Percentiles rank a stretch among this genome's conserved stretches.
Evolutionary conservation across 129 eudicot species (phyloP).

Genomic region (Centrapalus pauciflorus): DNA sequence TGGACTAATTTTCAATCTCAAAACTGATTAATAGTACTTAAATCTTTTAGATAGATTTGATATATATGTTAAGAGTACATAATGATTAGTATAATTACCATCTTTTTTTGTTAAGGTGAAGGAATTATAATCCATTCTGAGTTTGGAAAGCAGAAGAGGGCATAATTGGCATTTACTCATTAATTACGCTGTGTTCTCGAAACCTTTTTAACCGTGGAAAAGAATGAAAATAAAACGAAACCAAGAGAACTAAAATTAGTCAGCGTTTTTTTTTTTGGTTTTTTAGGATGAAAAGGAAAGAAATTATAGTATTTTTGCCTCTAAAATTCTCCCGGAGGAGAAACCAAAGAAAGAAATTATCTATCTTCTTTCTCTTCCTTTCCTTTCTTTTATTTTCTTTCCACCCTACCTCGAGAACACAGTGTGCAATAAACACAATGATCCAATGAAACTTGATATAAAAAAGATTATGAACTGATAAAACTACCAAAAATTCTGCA

Average conservation of each 20-base stretch:
- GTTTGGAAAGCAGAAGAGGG: neutral
- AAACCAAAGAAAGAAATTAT: too few relatives aligned
- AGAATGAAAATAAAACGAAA: too few relatives aligned
- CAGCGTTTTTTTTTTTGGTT: too few relatives aligned
- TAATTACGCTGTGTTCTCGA: too few relatives aligned
- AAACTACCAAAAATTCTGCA: neutral
- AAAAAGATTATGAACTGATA: neutral
- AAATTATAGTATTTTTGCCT: too few relatives aligned
- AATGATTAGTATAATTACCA: neutral
- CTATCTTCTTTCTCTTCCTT: too few relatives aligned
- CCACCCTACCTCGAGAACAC: too few relatives aligned
- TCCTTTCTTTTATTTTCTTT: too few relatives aligned
- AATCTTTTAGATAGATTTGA: neutral
- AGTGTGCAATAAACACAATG: neutral
- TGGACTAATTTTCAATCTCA: slow-evolving; percentile 1
- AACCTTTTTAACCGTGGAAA: too few relatives aligned
- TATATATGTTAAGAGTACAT: neutral
- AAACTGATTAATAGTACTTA: neutral
- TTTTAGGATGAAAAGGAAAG: too few relatives aligned
- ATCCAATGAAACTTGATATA: slow-evolving; percentile 4
- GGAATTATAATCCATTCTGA: neutral
- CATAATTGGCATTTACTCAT: neutral
- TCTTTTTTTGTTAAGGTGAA: neutral
- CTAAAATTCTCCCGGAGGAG: too few relatives aligned
- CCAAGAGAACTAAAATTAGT: too few relatives aligned